Evolutionary conservation across 495 filamentous ascomycete genomes (phyloP), one percentile per base, ranked within the genome.

Genomic region (Trichoderma asperelloides): DNA sequence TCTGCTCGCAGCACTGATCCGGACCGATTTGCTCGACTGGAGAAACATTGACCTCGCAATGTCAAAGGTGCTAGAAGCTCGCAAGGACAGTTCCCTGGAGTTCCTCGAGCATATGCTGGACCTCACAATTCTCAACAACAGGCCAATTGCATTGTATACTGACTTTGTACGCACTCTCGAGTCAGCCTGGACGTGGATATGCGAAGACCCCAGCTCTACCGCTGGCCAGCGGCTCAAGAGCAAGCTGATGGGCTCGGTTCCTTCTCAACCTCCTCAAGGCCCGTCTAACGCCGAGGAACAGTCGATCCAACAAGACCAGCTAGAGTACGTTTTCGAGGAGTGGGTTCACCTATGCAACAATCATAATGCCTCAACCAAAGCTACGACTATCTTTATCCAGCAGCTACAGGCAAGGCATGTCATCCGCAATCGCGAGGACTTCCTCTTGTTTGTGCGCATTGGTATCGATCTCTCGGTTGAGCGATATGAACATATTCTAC

Each of bases 311-410:
- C 85, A 86, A 57, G 89, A 94, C 65, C 93, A 96, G 70, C 86
- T 97, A 78, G 90, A 96, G 71, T 98, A 98, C 72, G 83, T 96
- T 51, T 96, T 99, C 74, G 90, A 89, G 12, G 95, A 98, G 74
- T 99, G 95, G 95, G 84, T 92, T 66, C 86, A 88, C 47, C 83
- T 98, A 18, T 92, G 87, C 79, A 86, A 89, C 75, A 89, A 90
- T 63, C 82, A 84, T 12, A 84, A 86, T 68, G 86, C 87, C 0
- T 86, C 86, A 13, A 89, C 92, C 37, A 91, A 89, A 71, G 83
- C 89, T 0, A 81, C 86, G 65, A 77, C 82, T 9, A 85, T 91
- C 2, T 99, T 98, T 77, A 86, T 98, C 45, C 86, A 88, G 63
- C 96, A 97, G 74, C 78, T 97, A 72, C 87, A 93, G 71, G 82